Evolutionary conservation across 306 rosid genomes (phyloP).

Genomic region (Fragaria iinumae): DNA sequence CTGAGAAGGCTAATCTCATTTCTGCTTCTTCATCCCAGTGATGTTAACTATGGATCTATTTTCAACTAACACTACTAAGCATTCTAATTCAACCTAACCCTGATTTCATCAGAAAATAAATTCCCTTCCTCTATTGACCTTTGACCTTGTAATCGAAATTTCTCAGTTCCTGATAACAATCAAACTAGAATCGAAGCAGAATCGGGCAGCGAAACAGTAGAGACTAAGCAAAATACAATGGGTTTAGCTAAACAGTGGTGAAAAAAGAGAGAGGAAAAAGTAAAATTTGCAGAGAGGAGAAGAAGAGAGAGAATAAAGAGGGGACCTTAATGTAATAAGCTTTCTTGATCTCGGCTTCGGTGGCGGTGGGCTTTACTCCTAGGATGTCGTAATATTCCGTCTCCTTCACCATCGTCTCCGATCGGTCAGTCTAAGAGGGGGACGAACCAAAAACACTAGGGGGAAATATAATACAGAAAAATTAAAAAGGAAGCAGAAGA

Average conservation of each 20-base stretch:
- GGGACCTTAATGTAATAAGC: constrained; percentile 93
- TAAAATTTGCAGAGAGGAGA: background rate
- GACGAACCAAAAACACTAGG: background rate
- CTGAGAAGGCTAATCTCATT: background rate
- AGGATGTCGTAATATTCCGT: constrained; percentile 92
- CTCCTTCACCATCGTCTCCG: constrained; percentile 83
- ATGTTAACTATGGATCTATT: background rate
- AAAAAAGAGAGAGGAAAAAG: background rate
- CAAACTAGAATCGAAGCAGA: background rate
- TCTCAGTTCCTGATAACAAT: background rate
- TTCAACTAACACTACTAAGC: background rate
- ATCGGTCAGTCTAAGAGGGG: constrained; percentile 21
- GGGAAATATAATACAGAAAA: background rate
- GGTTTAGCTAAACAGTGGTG: background rate
- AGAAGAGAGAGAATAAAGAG: background rate
- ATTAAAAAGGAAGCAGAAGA: background rate
- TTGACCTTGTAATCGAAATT: background rate
- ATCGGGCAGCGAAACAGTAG: background rate
- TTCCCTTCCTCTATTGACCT: background rate
- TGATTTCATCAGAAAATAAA: background rate
- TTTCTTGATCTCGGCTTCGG: constrained; percentile 95
- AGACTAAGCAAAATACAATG: background rate
- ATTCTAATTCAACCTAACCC: background rate
- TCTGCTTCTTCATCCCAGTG: background rate
- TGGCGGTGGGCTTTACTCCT: constrained; percentile 78